Evolutionary conservation across 176 grass and related monocot species (phyloP).

Genomic region (Hordeum marinum): DNA sequence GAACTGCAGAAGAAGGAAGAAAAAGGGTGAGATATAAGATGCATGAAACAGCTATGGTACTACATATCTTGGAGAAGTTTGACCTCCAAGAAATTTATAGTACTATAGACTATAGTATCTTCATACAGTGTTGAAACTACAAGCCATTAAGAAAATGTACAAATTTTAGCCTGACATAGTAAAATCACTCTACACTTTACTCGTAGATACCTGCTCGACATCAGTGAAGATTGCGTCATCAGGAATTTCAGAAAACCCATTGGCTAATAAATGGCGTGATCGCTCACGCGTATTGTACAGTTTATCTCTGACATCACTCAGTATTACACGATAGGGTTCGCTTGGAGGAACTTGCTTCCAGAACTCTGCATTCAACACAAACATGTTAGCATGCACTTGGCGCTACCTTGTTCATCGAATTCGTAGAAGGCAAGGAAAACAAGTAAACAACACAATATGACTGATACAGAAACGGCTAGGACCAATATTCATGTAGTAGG

Average conservation of each 20-base stretch:
- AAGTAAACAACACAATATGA: neutral
- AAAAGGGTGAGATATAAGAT: neutral
- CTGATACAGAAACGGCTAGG: neutral
- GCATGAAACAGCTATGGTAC: neutral
- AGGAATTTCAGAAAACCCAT: conserved; percentile 91
- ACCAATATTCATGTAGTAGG: neutral
- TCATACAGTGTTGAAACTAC: neutral
- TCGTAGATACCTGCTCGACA: conserved; percentile 61
- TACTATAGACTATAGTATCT: neutral
- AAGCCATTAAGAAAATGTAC: neutral
- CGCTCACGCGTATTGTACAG: conserved; percentile 80
- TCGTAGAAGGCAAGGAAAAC: neutral
- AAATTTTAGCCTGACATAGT: neutral
- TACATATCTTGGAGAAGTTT: neutral
- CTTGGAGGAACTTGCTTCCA: conserved; percentile 95
- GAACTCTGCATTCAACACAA: conserved; percentile 65
- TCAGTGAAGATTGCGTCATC: conserved; percentile 74
- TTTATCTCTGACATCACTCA: conserved; percentile 90
- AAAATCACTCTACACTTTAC: neutral
- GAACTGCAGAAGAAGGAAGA: conserved; percentile 59
- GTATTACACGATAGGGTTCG: conserved; percentile 93
- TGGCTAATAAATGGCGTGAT: conserved; percentile 83
- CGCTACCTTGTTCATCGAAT: neutral
- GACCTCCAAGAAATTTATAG: neutral
- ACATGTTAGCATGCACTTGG: conserved; percentile 23